Conservation (phyloP, 139 green algal genomes). For the Closterium sp. region DNA sequence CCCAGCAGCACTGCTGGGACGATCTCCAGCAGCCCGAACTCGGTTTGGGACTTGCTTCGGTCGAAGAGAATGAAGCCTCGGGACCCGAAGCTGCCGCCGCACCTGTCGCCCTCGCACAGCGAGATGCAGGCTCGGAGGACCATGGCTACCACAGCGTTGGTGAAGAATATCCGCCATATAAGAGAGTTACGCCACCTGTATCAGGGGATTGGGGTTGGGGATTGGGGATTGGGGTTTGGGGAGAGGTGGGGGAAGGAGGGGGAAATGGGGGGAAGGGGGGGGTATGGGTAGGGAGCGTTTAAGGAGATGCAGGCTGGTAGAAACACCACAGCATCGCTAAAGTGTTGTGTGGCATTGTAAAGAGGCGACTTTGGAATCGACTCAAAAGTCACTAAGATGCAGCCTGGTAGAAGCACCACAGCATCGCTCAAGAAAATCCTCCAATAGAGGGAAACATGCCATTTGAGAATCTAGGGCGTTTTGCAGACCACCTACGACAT, state of each 20-base stretch:
- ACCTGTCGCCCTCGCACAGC: constrained; percentile 25
- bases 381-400: constrained; percentile 68
- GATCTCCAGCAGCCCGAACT: constrained; percentile 64
- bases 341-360: too few relatives aligned
- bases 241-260: background rate
- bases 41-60: constrained; percentile 9
- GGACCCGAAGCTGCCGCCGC: constrained; percentile 19
- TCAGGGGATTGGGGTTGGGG: too few relatives aligned
- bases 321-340: constrained; percentile 67
- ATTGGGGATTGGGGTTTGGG: too few relatives aligned
- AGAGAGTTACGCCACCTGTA: constrained; percentile 50
- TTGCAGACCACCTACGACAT: too few relatives aligned
- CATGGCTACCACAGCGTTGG: constrained; percentile 65
- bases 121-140: constrained; percentile 62
- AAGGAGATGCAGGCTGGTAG: too few relatives aligned
- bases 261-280: background rate
- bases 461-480: too few relatives aligned
- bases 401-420: constrained; percentile 53
- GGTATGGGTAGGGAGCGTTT: too few relatives aligned
- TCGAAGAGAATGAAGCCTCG: constrained; percentile 51
- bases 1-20: constrained; percentile 74
- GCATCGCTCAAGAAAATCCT: constrained; percentile 79
- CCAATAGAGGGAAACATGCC: constrained; percentile 62
- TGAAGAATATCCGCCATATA: constrained; percentile 81
- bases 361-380: too few relatives aligned